These are phyloP conservation scores for Senecio squalidus DNA, from an alignment of 140 eudicot species.

Conservation along the genomic window DNA sequence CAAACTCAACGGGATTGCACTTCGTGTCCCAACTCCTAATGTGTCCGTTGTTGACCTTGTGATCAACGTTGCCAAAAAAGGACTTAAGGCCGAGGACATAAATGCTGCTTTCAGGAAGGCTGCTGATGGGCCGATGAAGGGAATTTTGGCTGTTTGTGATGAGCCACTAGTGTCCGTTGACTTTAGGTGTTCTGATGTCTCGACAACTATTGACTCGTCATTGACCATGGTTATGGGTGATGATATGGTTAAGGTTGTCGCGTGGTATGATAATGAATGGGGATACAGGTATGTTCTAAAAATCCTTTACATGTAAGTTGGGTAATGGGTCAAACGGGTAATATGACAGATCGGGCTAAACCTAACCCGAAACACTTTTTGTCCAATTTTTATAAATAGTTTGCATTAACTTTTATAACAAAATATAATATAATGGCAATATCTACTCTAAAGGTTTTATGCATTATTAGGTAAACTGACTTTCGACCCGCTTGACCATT, in stretches of 20 bases:
- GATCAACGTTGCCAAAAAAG: conserved; percentile 74
- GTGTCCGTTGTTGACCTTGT: conserved; percentile 97
- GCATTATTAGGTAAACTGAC: too few species aligned
- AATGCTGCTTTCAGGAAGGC: conserved; percentile 90
- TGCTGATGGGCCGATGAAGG: conserved; percentile 84
- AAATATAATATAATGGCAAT: too few species aligned
- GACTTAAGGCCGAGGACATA: conserved; percentile 79
- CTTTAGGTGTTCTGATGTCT: conserved; percentile 87
- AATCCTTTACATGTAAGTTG: background rate
- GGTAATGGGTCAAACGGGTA: background rate
- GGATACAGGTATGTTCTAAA: conserved; percentile 67
- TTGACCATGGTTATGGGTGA: conserved; percentile 99
- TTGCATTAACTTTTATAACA: too few species aligned
- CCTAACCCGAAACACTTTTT: background rate
- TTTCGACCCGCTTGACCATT: too few species aligned
- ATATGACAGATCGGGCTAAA: background rate
- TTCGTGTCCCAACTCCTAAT: conserved; percentile 97
- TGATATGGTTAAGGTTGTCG: conserved; percentile 96
- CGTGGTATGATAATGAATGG: conserved; percentile 99
- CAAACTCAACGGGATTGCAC: conserved; percentile 96
- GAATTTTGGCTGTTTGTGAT: conserved; percentile 81
- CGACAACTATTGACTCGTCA: conserved; percentile 80
- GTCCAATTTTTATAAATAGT: background rate
- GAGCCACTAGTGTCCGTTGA: conserved; percentile 93
- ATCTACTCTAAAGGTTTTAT: too few species aligned